phyloP scores from a whole-genome alignment of 306 rosid genomes.

The Geum urbanum region DNA sequence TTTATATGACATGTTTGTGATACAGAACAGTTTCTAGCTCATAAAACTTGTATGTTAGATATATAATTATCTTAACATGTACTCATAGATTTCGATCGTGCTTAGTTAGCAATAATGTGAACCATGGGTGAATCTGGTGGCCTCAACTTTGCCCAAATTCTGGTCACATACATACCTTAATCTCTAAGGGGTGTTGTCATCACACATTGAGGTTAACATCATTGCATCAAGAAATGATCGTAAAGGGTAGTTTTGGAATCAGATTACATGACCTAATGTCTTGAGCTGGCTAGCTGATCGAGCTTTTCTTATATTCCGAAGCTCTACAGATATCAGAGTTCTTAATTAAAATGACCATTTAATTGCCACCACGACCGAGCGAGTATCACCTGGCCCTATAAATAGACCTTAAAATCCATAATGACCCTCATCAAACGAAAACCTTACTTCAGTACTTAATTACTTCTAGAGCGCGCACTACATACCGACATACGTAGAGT shows the following conservation, averaged over 20 bases:
- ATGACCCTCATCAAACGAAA: conserved; percentile 3
- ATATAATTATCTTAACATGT: too few species aligned
- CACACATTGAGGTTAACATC: neutral
- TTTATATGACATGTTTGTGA: too few species aligned
- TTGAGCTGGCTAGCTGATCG: neutral
- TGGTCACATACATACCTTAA: neutral
- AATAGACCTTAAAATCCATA: neutral
- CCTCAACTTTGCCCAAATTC: neutral
- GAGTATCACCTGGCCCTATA: neutral
- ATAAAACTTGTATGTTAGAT: too few species aligned
- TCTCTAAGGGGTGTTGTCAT: neutral
- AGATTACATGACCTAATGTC: neutral
- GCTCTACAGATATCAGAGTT: neutral
- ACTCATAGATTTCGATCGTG: too few species aligned
- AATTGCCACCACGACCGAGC: neutral
- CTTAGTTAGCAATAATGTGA: too few species aligned
- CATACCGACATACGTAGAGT: too few species aligned
- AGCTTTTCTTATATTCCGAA: neutral
- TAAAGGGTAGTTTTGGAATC: neutral
- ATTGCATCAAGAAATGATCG: neutral
- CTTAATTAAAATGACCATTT: neutral
- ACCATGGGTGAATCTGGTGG: too few species aligned
- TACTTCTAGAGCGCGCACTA: too few species aligned
- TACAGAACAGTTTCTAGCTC: too few species aligned
- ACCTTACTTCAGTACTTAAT: neutral